These are phyloP conservation scores for Miscanthus lutarioriparius DNA, from an alignment of 176 grass and related monocot species.

Conservation along the genomic window DNA sequence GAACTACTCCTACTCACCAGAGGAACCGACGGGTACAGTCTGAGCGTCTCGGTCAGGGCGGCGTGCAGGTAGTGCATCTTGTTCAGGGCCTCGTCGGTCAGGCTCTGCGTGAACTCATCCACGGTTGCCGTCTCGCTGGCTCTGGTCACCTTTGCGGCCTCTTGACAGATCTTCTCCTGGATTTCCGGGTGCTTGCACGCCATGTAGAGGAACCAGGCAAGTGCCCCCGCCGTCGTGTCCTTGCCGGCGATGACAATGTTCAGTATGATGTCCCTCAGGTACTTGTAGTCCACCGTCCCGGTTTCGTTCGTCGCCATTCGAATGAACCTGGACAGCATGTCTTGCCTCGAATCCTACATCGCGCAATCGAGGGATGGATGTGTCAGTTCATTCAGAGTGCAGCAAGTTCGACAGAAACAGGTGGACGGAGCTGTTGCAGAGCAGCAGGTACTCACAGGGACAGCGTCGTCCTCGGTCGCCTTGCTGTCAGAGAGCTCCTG, in stretches of 20 bases:
- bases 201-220: slow-evolving; percentile 75
- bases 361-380: not conserved
- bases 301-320: slow-evolving; percentile 12
- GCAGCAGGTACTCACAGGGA: not conserved
- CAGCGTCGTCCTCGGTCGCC: not conserved
- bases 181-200: slow-evolving; percentile 56
- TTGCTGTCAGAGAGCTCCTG: slow-evolving; percentile 22
- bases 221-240: slow-evolving; percentile 52
- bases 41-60: slow-evolving; percentile 55
- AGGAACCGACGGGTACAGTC: slow-evolving; percentile 62
- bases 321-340: slow-evolving; percentile 59
- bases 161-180: slow-evolving; percentile 51
- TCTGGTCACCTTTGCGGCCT: slow-evolving; percentile 23
- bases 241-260: slow-evolving; percentile 68
- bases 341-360: slow-evolving; percentile 30
- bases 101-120: slow-evolving; percentile 42
- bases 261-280: slow-evolving; percentile 64
- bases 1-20: slow-evolving; percentile 26
- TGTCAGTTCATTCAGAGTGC: not conserved
- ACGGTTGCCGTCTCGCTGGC: slow-evolving; percentile 11
- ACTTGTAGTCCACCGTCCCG: slow-evolving; percentile 43
- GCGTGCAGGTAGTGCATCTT: slow-evolving; percentile 75
- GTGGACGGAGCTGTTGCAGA: not conserved
- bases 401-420: too few relatives aligned
- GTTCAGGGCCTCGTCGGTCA: slow-evolving; percentile 65